phyloP scores from a whole-genome alignment of 495 filamentous ascomycete genomes.

The Bacidia rubella region DNA sequence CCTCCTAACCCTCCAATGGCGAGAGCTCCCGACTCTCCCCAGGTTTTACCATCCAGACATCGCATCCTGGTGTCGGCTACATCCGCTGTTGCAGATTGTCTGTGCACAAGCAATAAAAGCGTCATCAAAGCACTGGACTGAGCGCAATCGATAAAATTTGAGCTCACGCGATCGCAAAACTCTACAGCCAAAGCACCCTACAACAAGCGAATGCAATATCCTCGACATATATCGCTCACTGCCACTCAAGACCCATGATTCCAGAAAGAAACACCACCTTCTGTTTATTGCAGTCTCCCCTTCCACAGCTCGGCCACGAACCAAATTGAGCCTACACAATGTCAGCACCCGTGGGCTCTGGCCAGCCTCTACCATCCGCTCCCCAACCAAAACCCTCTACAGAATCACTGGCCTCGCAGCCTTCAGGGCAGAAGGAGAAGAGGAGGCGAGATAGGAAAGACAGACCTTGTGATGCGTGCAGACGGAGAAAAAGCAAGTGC shows the following conservation, averaged over 20 bases:
- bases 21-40: not conserved
- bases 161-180: not conserved
- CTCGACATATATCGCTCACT: not conserved
- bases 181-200: not conserved
- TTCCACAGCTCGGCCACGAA: not conserved
- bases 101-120: not conserved
- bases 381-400: conserved; percentile 12
- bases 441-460: conserved; percentile 28
- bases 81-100: not conserved
- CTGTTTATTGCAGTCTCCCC: not conserved
- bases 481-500: conserved; percentile 75
- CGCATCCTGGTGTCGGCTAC: not conserved
- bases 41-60: not conserved
- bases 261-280: not conserved
- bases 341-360: conserved; percentile 9
- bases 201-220: not conserved
- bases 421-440: conserved; percentile 7
- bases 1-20: not conserved
- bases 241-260: not conserved
- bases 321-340: conserved; percentile 1
- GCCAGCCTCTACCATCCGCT: conserved; percentile 3
- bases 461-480: conserved; percentile 62
- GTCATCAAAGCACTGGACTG: not conserved
- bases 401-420: conserved; percentile 12
- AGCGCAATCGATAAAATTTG: not conserved